phyloP scores from a whole-genome alignment of 768 basidiomycete species.

The Kondoa subrosea region DNA sequence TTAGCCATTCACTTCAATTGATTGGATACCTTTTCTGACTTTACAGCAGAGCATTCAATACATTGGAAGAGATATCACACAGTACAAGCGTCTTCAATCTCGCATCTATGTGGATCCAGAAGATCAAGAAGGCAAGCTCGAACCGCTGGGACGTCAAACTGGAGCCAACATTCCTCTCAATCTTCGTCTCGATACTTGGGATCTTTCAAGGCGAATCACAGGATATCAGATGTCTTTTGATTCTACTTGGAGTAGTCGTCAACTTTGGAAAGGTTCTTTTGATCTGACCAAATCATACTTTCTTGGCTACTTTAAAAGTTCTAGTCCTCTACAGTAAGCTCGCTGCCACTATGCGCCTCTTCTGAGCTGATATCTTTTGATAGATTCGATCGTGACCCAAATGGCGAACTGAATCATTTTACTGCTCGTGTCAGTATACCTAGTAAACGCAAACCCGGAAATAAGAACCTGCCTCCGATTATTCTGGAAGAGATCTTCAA shows the following conservation, averaged over 20 bases:
- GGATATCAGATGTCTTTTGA: background rate
- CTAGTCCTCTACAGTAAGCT: background rate
- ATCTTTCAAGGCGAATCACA: background rate
- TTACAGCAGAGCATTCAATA: background rate
- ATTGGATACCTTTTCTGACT: background rate
- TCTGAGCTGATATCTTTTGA: background rate
- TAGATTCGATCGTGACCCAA: background rate
- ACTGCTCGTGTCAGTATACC: slow-evolving; percentile 3
- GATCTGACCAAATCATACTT: background rate
- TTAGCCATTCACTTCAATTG: background rate
- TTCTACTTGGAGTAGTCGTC: background rate
- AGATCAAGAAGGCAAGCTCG: background rate
- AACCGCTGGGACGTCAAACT: background rate
- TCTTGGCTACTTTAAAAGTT: slow-evolving; percentile 5
- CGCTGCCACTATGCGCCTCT: too few relatives aligned
- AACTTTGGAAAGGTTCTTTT: background rate
- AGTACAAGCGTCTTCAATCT: background rate
- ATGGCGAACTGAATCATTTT: background rate
- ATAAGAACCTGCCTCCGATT: background rate
- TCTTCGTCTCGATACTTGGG: slow-evolving; percentile 9
- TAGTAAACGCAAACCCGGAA: background rate
- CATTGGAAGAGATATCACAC: background rate
- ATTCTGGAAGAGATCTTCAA: slow-evolving; percentile 1
- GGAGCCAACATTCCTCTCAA: background rate
- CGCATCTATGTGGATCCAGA: background rate